Conservation (phyloP, 352 stramenopile species). For the Phytophthora citrophthora region DNA sequence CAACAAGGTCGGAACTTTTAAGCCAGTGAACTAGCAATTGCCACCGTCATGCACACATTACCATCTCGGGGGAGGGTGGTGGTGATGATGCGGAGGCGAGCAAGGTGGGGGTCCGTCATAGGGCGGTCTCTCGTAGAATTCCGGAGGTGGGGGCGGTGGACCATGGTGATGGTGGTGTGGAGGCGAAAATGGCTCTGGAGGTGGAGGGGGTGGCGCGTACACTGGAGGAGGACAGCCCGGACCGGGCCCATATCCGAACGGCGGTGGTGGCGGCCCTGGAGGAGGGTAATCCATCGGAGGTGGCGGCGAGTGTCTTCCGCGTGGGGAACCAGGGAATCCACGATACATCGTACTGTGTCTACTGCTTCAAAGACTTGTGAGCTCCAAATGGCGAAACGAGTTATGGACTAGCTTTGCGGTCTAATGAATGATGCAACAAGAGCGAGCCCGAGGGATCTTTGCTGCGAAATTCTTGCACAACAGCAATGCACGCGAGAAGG, state of each 20-base stretch:
- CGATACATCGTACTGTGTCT: slow-evolving; percentile 8
- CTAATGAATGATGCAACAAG: neutral
- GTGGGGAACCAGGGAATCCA: slow-evolving; percentile 14
- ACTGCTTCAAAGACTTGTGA: neutral
- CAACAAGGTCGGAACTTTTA: neutral
- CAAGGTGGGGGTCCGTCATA: slow-evolving; percentile 7
- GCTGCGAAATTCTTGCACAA: slow-evolving; percentile 1
- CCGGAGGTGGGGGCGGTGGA: slow-evolving; percentile 9
- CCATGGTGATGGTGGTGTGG: slow-evolving; percentile 11
- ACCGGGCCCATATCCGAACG: slow-evolving; percentile 13
- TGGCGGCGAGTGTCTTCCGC: slow-evolving; percentile 22
- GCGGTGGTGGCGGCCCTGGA: slow-evolving; percentile 11
- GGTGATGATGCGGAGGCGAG: slow-evolving; percentile 22
- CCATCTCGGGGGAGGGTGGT: slow-evolving; percentile 18
- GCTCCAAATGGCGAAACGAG: slow-evolving; percentile 7
- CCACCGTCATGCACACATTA: neutral
- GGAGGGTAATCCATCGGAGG: slow-evolving; percentile 5
- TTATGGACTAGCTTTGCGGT: neutral
- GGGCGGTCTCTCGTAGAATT: slow-evolving; percentile 10
- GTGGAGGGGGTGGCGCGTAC: slow-evolving; percentile 2
- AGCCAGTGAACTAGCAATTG: neutral
- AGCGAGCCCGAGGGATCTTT: neutral
- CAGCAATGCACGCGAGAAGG: neutral
- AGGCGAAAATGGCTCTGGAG: slow-evolving; percentile 2
- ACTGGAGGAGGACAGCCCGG: slow-evolving; percentile 11